Evolutionary conservation across 1,284 basidiomycete genomes (phyloP), one percentile per base, ranked within the genome.

Genomic region (Chalciporus piperatoides): DNA sequence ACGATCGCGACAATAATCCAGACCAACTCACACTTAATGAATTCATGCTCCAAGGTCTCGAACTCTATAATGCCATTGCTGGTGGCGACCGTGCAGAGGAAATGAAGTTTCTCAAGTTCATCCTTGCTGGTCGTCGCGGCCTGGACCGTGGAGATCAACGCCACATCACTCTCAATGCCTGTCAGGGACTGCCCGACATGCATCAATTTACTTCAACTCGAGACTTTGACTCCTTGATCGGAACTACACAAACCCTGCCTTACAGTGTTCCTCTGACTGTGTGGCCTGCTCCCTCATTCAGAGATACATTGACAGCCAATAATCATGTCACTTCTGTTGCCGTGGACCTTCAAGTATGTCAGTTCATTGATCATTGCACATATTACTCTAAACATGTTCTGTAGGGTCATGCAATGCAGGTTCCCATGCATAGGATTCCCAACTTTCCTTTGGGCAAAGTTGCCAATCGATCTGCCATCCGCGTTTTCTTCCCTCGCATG

Each of bases 391-490:
- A 37, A 19, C 19, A 9, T n/a, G n/a, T n/a, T 24, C 19, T 1
- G 3, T n/a, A 47, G 45, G 45, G 9, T 12, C 12, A 25, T 3
- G 25, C n/a, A 4, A 4, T 40, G 4, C 3, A 25, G 6, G 46
- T 58, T 2, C 45, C 44, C 0, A 59, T 58, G 54, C 33, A 59
- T 10, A 23, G 2, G 0, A 59, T 58, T 2, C 57, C 46, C 0
- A 59, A 58, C 2, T 3, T 56, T 3, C 14, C 56, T 1, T 19
- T 59, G 0, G 57, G 48, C 3, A 59, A 52, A 24, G 50, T 51
- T 0, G 23, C 57, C 0, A 56, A 54, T 28, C 12, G 39, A 0
- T 49, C 44, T 0, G 7, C 17, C 2, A 8, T 58, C 1, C 19
- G 41, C 0, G 30, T 59, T 0, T 59, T 58, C 24, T 57, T 58